These are phyloP conservation scores for Myxozyma sirexii DNA, from an alignment of 805 yeast genomes.

Conservation along the genomic window DNA sequence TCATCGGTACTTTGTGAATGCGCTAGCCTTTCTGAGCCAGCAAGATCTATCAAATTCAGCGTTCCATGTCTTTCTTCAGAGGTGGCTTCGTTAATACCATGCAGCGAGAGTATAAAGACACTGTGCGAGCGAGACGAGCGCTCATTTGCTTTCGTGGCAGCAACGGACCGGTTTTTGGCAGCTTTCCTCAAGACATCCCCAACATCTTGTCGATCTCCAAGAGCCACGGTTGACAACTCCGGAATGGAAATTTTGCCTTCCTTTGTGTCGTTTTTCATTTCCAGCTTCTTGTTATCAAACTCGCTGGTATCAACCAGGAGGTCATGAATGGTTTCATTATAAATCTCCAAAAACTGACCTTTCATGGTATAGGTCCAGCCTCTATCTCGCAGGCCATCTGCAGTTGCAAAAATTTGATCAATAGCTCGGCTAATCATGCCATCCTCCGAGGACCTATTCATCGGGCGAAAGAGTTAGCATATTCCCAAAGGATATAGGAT, in stretches of 20 bases:
- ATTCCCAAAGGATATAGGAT: not conserved
- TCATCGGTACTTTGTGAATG: slow-evolving; percentile 79
- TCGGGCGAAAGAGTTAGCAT: not conserved
- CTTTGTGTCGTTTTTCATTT: slow-evolving; percentile 68
- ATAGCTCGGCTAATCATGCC: slow-evolving; percentile 86
- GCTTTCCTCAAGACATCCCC: slow-evolving; percentile 57
- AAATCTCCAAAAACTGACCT: slow-evolving; percentile 86
- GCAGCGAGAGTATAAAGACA: slow-evolving; percentile 65
- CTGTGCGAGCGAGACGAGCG: slow-evolving; percentile 92
- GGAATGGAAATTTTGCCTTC: slow-evolving; percentile 60
- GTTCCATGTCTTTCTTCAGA: slow-evolving; percentile 58
- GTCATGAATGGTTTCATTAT: slow-evolving; percentile 81
- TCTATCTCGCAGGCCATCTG: slow-evolving; percentile 50
- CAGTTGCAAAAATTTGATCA: slow-evolving; percentile 64
- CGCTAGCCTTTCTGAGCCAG: slow-evolving; percentile 87
- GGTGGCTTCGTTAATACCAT: slow-evolving; percentile 56
- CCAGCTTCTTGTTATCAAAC: slow-evolving; percentile 50
- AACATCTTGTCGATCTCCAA: slow-evolving; percentile 56
- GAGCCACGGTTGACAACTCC: slow-evolving; percentile 55
- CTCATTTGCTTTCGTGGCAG: slow-evolving; percentile 77
- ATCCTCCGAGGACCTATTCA: slow-evolving; percentile 52
- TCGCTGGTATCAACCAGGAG: slow-evolving; percentile 48
- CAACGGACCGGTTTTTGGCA: slow-evolving; percentile 66
- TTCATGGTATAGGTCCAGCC: slow-evolving; percentile 66
- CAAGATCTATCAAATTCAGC: slow-evolving; percentile 83